Base-by-base conservation (phyloP, 1,139 yeast species). In the Yamadazyma buinensis region DNA sequence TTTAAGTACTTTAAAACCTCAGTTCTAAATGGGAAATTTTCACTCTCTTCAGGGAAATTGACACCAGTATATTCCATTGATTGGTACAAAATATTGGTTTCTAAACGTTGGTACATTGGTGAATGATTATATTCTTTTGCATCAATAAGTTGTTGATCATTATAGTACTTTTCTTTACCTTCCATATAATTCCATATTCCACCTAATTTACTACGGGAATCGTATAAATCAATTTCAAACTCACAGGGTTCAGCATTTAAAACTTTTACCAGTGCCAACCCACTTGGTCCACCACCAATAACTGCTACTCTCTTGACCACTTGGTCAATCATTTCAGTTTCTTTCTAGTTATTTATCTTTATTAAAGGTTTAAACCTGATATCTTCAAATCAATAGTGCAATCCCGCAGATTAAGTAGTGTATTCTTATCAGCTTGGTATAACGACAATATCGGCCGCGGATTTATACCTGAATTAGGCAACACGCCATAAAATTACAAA, bases 281-380 rank as follows among this genome's bases (percentile, higher is more conserved):
- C 80, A 3, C 66, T 54, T 1, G 77, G 75, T 0, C 79, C 80
- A 4, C 74, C 78, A 7, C 80, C 80, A 19, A 73, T 60, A 8
- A 74, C 55, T 29, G 36, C 32, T 7, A 35, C 26, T 17, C 14
- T 24, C 20, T 23, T 30, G n/a, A n/a, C n/a, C n/a, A n/a, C n/a
- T n/a, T n/a, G n/a, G n/a, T n/a, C n/a, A n/a, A n/a, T n/a, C n/a
- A n/a, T n/a, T n/a, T n/a, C n/a, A n/a, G n/a, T n/a, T n/a, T n/a
- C n/a, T n/a, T n/a, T n/a, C n/a, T n/a, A n/a, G n/a, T n/a, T n/a
- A n/a, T n/a, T n/a, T n/a, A n/a, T n/a, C n/a, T n/a, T n/a, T n/a
- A n/a, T n/a, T n/a, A n/a, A n/a, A n/a, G n/a, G n/a, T n/a, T n/a
- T n/a, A n/a, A n/a, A n/a, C n/a, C n/a, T n/a, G n/a, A n/a, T n/a